Evolutionary conservation across 768 basidiomycete species (phyloP), one percentile per base, ranked within the genome.

Genomic region (Tricholoma bakamatsutake): DNA sequence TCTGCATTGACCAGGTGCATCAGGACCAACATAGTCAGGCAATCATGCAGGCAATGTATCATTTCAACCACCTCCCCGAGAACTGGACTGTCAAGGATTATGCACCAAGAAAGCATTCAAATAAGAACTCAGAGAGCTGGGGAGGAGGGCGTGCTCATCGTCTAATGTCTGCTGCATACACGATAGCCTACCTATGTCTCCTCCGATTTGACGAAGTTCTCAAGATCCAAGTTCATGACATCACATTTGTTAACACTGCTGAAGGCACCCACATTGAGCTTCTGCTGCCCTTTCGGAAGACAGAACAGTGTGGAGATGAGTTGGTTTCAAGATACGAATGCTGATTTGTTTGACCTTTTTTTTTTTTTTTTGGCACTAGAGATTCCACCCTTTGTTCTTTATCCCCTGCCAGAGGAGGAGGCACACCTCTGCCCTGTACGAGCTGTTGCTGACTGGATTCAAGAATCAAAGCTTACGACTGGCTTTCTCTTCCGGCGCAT

Each of bases 401-500:
- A 65, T 34, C 31, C 39, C 9, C 30, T 73, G 0, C 64, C 65
- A 1, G 52, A 61, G 2, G 53, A 64, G 4, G 62, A 71, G 35
- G 65, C 65, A 2, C 67, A 73, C 55, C 47, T 74, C 5, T 76
- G 74, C 49, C 66, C 70, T 13, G 68, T 73, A 5, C 60, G 64
- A n/a, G 73, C 71, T 5, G 33, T 73, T 11, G 61, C 64, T 8
- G 61, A 63, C 1, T 74, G 73, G 71, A 51, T 73, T 5, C 7
- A 37, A 0, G 58, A 49, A 7, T 61, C 63, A 2, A 40, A 54
- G 11, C 62, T 70, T 17, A 61, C 17, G 0, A 27, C 54, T 9
- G 73, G 73, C 4, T 73, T 64, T 60, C 12, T 75, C 2, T 76
- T 76, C 50, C 64, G 67, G 5, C 61, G 57, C 6, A 66, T 73